phyloP scores from a whole-genome alignment of 257 asterid species.

The Solanum sparsipilum region DNA sequence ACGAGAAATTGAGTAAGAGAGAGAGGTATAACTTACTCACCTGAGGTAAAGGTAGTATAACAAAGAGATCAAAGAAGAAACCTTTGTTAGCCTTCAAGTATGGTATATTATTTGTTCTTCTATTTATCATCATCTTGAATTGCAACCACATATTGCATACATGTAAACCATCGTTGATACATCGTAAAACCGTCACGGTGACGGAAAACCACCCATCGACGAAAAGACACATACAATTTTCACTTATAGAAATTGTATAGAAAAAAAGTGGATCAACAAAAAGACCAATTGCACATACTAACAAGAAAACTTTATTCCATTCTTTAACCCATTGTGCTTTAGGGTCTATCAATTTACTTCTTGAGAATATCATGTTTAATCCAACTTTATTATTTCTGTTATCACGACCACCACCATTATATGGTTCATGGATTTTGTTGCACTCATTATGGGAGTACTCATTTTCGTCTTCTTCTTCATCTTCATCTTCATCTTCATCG shows the following conservation, averaged over 20 bases:
- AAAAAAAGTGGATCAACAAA: slow-evolving; percentile 9
- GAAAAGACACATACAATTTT: slow-evolving; percentile 1
- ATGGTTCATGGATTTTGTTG: not conserved
- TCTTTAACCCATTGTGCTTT: not conserved
- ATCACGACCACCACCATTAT: not conserved
- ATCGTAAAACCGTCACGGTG: slow-evolving; percentile 2
- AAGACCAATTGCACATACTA: slow-evolving; percentile 1
- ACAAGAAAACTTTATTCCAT: not conserved
- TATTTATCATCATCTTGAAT: not conserved
- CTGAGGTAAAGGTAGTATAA: slow-evolving; percentile 10
- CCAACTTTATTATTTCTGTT: not conserved
- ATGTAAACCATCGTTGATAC: slow-evolving; percentile 1
- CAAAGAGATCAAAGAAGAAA: not conserved
- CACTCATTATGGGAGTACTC: not conserved
- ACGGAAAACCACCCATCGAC: slow-evolving; percentile 7
- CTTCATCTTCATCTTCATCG: not conserved
- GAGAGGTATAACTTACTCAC: not conserved
- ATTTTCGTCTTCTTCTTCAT: not conserved
- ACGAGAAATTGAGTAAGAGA: not conserved
- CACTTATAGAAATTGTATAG: slow-evolving; percentile 4
- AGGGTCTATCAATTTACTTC: not conserved
- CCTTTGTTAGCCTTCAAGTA: not conserved
- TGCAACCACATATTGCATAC: slow-evolving; percentile 2
- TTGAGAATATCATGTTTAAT: not conserved
- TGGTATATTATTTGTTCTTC: not conserved